phyloP scores from a whole-genome alignment of 2,329 filamentous ascomycete genomes.

The Arthrobotrys megalospora region DNA sequence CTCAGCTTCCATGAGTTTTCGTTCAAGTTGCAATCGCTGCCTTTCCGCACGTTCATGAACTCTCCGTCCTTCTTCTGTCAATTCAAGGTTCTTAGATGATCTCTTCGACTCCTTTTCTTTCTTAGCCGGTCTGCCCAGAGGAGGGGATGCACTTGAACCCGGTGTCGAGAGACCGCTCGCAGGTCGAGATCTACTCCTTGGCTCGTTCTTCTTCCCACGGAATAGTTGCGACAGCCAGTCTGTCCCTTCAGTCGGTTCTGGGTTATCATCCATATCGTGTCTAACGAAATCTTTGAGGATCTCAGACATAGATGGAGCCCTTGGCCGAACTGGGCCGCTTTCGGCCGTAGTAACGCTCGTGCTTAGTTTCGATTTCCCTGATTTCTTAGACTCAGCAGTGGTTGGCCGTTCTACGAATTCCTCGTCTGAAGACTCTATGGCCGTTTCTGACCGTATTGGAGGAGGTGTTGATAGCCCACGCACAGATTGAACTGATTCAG shows the following conservation, averaged over 20 bases:
- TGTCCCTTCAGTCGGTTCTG: constrained; percentile 34
- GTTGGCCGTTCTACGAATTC: constrained; percentile 47
- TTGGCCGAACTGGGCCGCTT: constrained; percentile 25
- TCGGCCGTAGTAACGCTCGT: constrained; percentile 25
- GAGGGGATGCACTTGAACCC: constrained; percentile 36
- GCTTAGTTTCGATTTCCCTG: constrained; percentile 36
- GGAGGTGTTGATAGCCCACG: constrained; percentile 52
- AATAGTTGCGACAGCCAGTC: constrained; percentile 59
- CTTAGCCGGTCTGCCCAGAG: constrained; percentile 26
- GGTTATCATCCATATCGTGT: constrained; percentile 14
- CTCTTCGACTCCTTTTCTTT: constrained; percentile 40
- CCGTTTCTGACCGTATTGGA: constrained; percentile 52
- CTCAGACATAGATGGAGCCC: constrained; percentile 58
- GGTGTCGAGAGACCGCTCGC: constrained; percentile 20
- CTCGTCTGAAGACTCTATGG: constrained; percentile 52
- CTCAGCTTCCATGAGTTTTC: constrained; percentile 56
- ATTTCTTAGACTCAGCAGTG: constrained; percentile 24
- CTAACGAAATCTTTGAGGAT: constrained; percentile 55
- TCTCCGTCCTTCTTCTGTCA: constrained; percentile 43
- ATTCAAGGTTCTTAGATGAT: constrained; percentile 34
- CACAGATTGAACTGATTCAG: constrained; percentile 35
- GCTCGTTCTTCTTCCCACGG: constrained; percentile 52
- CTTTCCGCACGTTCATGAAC: constrained; percentile 59
- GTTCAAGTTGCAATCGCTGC: constrained; percentile 51
- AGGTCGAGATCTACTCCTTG: constrained; percentile 31